Base-by-base conservation (phyloP, 345 rosid genomes). In the Mallotus nudiflorus region DNA sequence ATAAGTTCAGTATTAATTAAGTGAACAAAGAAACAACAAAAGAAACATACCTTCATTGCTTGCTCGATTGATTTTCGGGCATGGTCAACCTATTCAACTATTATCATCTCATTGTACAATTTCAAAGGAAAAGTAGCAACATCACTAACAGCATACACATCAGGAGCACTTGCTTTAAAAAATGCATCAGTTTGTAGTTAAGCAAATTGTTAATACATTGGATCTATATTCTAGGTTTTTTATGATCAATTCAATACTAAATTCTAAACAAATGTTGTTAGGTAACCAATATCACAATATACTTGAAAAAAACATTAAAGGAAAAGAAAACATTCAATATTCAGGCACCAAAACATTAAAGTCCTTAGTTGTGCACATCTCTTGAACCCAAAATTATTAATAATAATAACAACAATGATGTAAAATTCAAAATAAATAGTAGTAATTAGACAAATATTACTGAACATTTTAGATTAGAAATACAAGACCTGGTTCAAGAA, bases 41-140 rank as follows among this genome's bases (percentile, higher is more conserved):
- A 28, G 44, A 62, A 33, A 53, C 59, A 52, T 81, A 95, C 99
- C 97, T 90, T 95, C 19, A 90, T 97, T 62, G 99, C 96, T 73
- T 95, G 97, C 86, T 92, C 97, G 15, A 97, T 97, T 22, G 99
- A 92, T 84, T 92, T 91, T 62, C 99, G 97, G 49, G 99, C 87
- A 80, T 95, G 99, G 69, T 95, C 99, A 65, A 95, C 99, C 69
- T 92, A 97, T 73, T 95, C 99, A 56, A 95, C 97, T 77, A 97
- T 90, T 78, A 97, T 86, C 27, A 86, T 63, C 13, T 95, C 99
- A 35, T 80, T 78, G 53, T 86, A 95, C 83, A 92, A 62, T 85
- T 95, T 92, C 88, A 92, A 0, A 0, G 97, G 97, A 81, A 92
- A 95, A 31, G 91, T 87, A 65, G 92, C 96, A 51, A 90, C 93